These are phyloP conservation scores for Kwoniella dendrophila DNA, from an alignment of 768 basidiomycete genomes.

Conservation along the genomic window DNA sequence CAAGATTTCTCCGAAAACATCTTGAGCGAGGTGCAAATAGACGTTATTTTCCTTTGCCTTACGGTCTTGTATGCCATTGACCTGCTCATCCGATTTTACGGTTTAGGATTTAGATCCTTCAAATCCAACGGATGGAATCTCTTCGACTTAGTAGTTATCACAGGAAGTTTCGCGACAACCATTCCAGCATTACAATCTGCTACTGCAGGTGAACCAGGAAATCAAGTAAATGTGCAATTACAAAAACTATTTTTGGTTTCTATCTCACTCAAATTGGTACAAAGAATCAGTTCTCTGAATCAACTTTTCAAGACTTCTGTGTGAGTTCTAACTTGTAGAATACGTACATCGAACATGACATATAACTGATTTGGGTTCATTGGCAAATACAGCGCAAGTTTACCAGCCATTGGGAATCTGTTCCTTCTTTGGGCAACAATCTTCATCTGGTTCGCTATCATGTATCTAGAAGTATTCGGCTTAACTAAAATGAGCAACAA, in stretches of 20 bases:
- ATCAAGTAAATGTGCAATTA: constrained; percentile 40
- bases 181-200: constrained; percentile 63
- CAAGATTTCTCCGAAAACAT: constrained; percentile 68
- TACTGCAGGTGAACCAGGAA: constrained; percentile 30
- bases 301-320: constrained; percentile 95
- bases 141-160: constrained; percentile 79
- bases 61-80: constrained; percentile 76
- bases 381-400: constrained; percentile 73
- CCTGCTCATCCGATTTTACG: constrained; percentile 73
- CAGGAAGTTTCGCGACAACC: constrained; percentile 81
- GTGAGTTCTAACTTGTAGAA: constrained; percentile 60
- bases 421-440: constrained; percentile 84
- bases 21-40: constrained; percentile 60
- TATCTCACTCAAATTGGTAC: constrained; percentile 91
- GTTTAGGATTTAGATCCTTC: constrained; percentile 82
- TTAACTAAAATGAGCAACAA: constrained; percentile 79
- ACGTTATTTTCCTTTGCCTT: constrained; percentile 73
- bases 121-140: constrained; percentile 91
- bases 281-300: constrained; percentile 81
- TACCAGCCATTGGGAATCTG: constrained; percentile 81
- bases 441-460: constrained; percentile 87
- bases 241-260: constrained; percentile 78
- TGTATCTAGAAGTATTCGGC: constrained; percentile 86
- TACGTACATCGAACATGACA: constrained; percentile 4
- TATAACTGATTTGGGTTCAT: constrained; percentile 9